These are phyloP conservation scores for Epichloe uncinata DNA, from an alignment of 2,329 filamentous ascomycete species.

Conservation along the genomic window DNA sequence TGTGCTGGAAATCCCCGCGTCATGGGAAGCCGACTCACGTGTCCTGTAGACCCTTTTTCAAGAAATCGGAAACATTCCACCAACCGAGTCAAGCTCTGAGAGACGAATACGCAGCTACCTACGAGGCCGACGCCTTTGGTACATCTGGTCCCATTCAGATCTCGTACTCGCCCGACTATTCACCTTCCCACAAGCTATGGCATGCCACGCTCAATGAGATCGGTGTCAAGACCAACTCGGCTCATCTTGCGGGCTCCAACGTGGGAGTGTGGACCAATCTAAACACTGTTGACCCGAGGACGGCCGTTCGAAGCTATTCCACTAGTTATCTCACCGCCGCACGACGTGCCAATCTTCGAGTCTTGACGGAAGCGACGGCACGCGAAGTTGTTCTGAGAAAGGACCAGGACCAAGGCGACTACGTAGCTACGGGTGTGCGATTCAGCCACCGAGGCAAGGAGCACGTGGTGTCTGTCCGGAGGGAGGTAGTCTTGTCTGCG, in stretches of 20 bases:
- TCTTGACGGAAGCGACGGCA: conserved; percentile 19
- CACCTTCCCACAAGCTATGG: conserved; percentile 30
- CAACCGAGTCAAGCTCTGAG: conserved; percentile 21
- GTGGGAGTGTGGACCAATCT: conserved; percentile 37
- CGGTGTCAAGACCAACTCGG: conserved; percentile 25
- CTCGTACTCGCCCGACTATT: conserved; percentile 29
- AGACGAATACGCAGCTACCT: conserved; percentile 22
- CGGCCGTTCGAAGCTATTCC: conserved; percentile 33
- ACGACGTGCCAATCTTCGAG: conserved; percentile 28
- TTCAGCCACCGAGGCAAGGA: conserved; percentile 24
- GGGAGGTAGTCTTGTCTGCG: conserved; percentile 45
- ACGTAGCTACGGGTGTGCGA: conserved; percentile 18
- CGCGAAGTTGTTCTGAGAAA: conserved; percentile 15
- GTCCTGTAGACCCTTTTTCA: conserved; percentile 32
- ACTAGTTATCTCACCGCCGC: conserved; percentile 28
- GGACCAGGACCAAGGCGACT: conserved; percentile 3
- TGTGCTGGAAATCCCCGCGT: too few species aligned
- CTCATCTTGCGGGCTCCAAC: conserved; percentile 35
- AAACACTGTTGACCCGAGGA: conserved; percentile 32
- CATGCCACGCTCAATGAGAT: conserved; percentile 32
- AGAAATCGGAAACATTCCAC: conserved; percentile 35
- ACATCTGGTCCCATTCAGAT: conserved; percentile 33
- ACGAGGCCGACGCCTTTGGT: conserved; percentile 28
- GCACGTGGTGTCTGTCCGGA: conserved; percentile 25
- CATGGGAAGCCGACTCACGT: not conserved